Base-by-base conservation (phyloP, 768 basidiomycete species). In the Kondoa malvinella region DNA sequence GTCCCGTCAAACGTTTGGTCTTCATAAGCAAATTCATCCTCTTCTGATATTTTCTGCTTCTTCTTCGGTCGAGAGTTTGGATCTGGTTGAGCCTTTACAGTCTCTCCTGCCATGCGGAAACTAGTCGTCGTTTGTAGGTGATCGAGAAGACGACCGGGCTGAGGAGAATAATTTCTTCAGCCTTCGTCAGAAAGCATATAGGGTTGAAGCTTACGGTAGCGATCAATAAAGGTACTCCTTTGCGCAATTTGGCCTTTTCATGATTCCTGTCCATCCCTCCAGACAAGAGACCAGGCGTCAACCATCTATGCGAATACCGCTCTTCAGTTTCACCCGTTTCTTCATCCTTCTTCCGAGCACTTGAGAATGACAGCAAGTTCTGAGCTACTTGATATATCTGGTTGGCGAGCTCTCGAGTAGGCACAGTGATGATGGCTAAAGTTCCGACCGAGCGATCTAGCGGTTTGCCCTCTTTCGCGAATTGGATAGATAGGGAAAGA, bases 301-400 rank as follows among this genome's bases (percentile, higher is more conserved):
- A 82, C 88, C 91, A 95, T 40, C 95, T 85, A 0, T 92, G 76
- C 2, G 69, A 50, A 50, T 71, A 64, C 68, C 65, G 56, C 69
- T 74, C 74, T 34, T 74, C 71, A 25, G 71, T 64, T 67, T 72
- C 69, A 14, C 34, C 21, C 61, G 3, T 40, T 14, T 33, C 60
- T 14, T 34, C 58, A 16, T 66, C 66, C 27, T 66, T 57, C 31
- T 66, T 57, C 17, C 61, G 81, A 73, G 84, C 82, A 2, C 95
- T 80, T 2, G 97, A 77, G 68, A 95, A 81, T 73, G 84, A 83
- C 2, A 97, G 81, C 3, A 97, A 77, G 17, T 81, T 79, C 71
- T 91, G 89, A 15, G 96, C 81, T n/a, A 97, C 92, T 73, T 95
- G 90, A 8, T 87, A 90, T 65, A 96, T 96, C 75, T 99, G 95